Evolutionary conservation across 495 filamentous ascomycete species (phyloP).

Genomic region (Neurospora intermedia): DNA sequence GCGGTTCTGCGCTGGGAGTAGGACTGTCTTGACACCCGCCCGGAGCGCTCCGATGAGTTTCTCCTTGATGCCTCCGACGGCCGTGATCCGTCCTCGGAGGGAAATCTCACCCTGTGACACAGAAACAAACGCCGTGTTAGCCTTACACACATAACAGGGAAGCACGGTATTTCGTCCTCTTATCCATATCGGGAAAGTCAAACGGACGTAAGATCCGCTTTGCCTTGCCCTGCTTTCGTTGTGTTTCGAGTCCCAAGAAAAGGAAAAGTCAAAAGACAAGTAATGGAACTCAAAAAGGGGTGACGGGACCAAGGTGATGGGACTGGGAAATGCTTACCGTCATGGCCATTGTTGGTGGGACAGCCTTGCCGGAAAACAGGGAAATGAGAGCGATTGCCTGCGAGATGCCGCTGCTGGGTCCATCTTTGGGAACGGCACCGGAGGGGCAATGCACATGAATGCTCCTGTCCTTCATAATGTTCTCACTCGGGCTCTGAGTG

Average conservation of each 20-base stretch:
- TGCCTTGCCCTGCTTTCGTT: background rate
- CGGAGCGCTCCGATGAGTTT: slow-evolving; percentile 91
- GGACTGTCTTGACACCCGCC: slow-evolving; percentile 88
- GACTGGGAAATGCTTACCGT: slow-evolving; percentile 39
- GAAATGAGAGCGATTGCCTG: slow-evolving; percentile 91
- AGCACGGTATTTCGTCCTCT: background rate
- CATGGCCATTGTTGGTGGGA: slow-evolving; percentile 92
- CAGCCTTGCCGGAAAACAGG: slow-evolving; percentile 76
- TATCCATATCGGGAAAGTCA: background rate
- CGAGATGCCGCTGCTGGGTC: slow-evolving; percentile 77
- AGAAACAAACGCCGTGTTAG: slow-evolving; percentile 16
- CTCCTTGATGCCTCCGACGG: slow-evolving; percentile 96
- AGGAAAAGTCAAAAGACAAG: background rate
- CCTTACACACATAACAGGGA: background rate
- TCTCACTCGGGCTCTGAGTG: slow-evolving; percentile 66
- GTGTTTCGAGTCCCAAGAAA: background rate
- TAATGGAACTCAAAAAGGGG: background rate
- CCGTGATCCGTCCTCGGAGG: slow-evolving; percentile 73
- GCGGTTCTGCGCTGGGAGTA: slow-evolving; percentile 78
- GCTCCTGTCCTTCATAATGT: slow-evolving; percentile 92
- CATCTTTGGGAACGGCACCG: slow-evolving; percentile 91
- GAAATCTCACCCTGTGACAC: slow-evolving; percentile 63
- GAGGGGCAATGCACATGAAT: slow-evolving; percentile 96
- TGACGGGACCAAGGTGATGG: background rate
- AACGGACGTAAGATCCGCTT: background rate